phyloP scores from a whole-genome alignment of 139 green algal species.

The Chlorella sorokiniana region DNA sequence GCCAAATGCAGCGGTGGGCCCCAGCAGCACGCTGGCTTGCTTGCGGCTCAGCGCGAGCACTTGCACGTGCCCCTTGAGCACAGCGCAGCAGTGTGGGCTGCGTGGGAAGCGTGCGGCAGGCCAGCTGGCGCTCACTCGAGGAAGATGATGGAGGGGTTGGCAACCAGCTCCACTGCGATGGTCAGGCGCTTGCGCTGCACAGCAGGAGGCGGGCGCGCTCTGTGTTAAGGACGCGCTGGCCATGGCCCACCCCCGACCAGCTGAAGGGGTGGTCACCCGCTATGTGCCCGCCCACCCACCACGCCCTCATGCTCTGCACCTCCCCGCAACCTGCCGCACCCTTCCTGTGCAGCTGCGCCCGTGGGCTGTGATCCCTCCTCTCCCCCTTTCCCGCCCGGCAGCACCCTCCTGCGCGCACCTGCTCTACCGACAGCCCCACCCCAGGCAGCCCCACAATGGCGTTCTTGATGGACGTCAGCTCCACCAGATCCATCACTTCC shows the following conservation, averaged over 20 bases:
- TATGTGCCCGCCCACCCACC: constrained; percentile 22
- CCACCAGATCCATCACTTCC: constrained; percentile 61
- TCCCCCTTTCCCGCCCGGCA: too few species aligned
- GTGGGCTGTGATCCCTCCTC: too few species aligned
- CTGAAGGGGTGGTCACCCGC: neutral
- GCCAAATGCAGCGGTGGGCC: neutral
- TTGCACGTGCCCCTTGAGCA: neutral
- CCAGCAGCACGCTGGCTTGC: neutral
- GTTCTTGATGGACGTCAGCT: constrained; percentile 49
- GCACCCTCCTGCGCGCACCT: too few species aligned
- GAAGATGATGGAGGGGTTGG: constrained; percentile 47
- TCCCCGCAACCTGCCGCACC: too few species aligned
- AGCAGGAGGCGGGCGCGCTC: too few species aligned
- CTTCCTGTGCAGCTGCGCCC: too few species aligned
- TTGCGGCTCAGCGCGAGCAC: neutral
- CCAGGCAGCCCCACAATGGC: constrained; percentile 50
- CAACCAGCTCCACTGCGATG: constrained; percentile 61
- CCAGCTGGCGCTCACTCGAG: constrained; percentile 37
- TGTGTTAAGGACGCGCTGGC: constrained; percentile 37
- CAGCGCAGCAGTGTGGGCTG: neutral
- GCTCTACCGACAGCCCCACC: constrained; percentile 54
- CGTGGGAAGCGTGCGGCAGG: neutral
- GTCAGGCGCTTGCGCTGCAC: constrained; percentile 69
- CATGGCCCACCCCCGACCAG: neutral
- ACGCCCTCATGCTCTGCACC: neutral